Evolutionary conservation across 2,329 filamentous ascomycete genomes (phyloP).

Genomic region (Zasmidium citrigriseum): DNA sequence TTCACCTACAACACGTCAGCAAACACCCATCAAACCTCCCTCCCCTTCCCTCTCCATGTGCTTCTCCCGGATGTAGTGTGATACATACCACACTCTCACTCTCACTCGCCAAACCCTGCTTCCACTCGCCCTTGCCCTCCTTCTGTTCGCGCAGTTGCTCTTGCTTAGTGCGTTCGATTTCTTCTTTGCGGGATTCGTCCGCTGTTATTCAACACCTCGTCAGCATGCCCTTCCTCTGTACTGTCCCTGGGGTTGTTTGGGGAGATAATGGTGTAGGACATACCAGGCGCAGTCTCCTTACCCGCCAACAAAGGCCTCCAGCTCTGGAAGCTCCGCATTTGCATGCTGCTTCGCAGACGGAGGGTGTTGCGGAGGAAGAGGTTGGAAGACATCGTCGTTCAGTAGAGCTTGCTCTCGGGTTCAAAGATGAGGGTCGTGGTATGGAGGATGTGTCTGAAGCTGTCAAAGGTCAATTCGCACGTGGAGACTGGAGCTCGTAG

Average conservation of each 20-base stretch:
- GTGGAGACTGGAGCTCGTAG: not conserved
- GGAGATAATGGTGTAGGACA: conserved; percentile 15
- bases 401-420: no score
- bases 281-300: conserved; percentile 50
- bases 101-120: conserved; percentile 73
- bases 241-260: no score
- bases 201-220: no score
- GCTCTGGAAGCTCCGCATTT: conserved; percentile 39
- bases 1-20: conserved; percentile 33
- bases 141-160: conserved; percentile 54
- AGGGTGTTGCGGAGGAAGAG: not conserved
- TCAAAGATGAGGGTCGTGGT: no score
- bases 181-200: conserved; percentile 43
- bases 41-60: not conserved
- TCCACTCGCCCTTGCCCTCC: conserved; percentile 72
- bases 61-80: not conserved
- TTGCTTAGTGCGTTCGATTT: conserved; percentile 61
- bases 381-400: not conserved
- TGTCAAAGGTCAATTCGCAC: not conserved
- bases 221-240: no score
- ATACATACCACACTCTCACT: conserved; percentile 71
- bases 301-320: conserved; percentile 38
- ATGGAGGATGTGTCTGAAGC: no score
- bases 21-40: not conserved
- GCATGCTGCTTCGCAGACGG: not conserved